Percentiles rank a stretch among this genome's conserved stretches.
Conservation (phyloP, 768 basidiomycete genomes). For the Dioszegia aurantiaca region DNA sequence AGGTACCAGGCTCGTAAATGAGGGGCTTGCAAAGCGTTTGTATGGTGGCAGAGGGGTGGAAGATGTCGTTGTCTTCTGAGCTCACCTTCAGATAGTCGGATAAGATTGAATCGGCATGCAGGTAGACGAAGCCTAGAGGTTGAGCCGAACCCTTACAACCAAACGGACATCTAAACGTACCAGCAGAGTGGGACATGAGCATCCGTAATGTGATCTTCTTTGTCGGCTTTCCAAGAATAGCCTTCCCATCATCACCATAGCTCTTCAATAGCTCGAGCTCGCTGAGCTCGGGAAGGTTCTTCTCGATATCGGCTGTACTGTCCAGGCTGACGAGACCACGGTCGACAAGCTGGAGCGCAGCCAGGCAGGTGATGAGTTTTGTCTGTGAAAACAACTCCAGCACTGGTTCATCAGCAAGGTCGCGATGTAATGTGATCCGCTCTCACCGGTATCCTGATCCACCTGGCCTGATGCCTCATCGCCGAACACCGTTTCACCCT, state of each 20-base stretch:
- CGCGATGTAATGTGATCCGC: no score
- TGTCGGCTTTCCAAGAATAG: constrained; percentile 24
- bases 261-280: constrained; percentile 34
- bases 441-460: constrained; percentile 27
- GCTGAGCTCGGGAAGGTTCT: constrained; percentile 34
- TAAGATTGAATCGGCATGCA: constrained; percentile 19
- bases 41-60: constrained; percentile 23
- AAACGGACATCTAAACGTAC: constrained; percentile 16
- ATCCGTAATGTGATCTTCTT: constrained; percentile 41
- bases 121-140: constrained; percentile 32
- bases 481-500: constrained; percentile 28
- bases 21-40: constrained; percentile 23
- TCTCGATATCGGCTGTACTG: constrained; percentile 27
- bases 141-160: background rate
- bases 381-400: constrained; percentile 42
- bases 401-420: constrained; percentile 15
- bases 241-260: constrained; percentile 29
- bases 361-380: constrained; percentile 43
- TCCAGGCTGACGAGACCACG: constrained; percentile 36
- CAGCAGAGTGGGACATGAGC: constrained; percentile 47
- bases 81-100: constrained; percentile 25
- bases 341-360: constrained; percentile 38
- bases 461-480: constrained; percentile 21
- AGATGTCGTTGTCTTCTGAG: constrained; percentile 12
- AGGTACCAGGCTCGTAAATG: constrained; percentile 41